These are phyloP conservation scores for Porphyrellus cyaneotinctus DNA, from an alignment of 768 basidiomycete genomes.

Conservation along the genomic window DNA sequence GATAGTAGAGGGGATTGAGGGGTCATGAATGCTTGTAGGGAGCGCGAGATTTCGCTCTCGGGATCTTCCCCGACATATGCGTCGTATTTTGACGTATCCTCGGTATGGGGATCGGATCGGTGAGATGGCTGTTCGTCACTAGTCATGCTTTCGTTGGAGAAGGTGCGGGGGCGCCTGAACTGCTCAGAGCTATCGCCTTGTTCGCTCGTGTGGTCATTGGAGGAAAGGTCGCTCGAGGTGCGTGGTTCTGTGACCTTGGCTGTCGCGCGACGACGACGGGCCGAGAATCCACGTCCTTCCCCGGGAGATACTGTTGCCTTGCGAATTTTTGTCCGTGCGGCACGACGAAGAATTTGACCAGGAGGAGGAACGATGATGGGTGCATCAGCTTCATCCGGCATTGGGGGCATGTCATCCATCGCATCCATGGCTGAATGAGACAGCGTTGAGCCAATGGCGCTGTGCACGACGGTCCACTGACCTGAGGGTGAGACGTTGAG, in stretches of 20 bases:
- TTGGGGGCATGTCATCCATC: conserved; percentile 64
- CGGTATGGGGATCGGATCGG: conserved; percentile 73
- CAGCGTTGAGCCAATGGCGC: conserved; percentile 20
- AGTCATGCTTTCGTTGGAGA: conserved; percentile 35
- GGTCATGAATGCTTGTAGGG: conserved; percentile 18
- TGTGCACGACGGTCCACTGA: conserved; percentile 40
- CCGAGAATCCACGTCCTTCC: conserved; percentile 76
- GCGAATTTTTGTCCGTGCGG: conserved; percentile 93
- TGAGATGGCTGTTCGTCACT: conserved; percentile 38
- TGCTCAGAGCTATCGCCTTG: conserved; percentile 52
- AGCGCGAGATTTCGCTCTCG: conserved; percentile 33
- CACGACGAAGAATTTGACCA: conserved; percentile 83
- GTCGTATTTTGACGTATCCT: conserved; percentile 81
- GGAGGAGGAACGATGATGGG: conserved; percentile 85
- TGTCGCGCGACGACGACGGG: conserved; percentile 27
- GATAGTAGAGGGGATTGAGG: conserved; percentile 22
- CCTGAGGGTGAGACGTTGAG: conserved; percentile 82
- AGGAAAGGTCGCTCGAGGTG: conserved; percentile 67
- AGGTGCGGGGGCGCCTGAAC: conserved; percentile 33
- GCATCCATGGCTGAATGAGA: conserved; percentile 52
- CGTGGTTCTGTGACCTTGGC: conserved; percentile 40
- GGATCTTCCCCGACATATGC: conserved; percentile 66
- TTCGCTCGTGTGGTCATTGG: conserved; percentile 49
- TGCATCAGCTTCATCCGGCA: conserved; percentile 79
- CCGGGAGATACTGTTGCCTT: conserved; percentile 75